Evolutionary conservation across 2,329 filamentous ascomycete genomes (phyloP), one percentile per base, ranked within the genome.

Genomic region (Monosporascus sp.): DNA sequence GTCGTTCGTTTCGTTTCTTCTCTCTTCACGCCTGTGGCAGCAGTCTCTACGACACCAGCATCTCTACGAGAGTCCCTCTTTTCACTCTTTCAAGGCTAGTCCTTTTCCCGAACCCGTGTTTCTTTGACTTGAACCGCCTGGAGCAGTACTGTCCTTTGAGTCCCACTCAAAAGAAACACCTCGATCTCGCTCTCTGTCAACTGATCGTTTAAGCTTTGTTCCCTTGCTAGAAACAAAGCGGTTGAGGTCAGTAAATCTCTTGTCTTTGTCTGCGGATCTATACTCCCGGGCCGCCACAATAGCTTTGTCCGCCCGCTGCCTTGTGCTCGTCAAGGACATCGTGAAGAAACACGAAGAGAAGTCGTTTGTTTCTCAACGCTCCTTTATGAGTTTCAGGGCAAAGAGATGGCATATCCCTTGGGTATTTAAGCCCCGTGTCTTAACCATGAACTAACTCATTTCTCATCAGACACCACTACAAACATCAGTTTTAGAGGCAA

Each of bases 131-230:
- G 56, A 64, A 55, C 62, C 66, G 73, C 72, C 73, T 70, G 73
- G 73, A 63, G 72, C 73, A 74, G 62, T 66, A 69, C 64, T 58
- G 65, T 70, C 67, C 64, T 66, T 72, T 65, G 58, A 67, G 60
- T 59, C 54, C 51, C 61, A 54, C 61, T 62, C 57, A 50, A 14
- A 34, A 64, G 53, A 60, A 64, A 58, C 50, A 50, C 55, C 54
- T 58, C 51, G 55, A 60, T 55, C 50, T 58, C 51, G 36, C 59
- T 65, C 60, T 61, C 59, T 62, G 54, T 37, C 53, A 55, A 51
- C 49, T 49, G 27, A 48, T 60, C 42, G 56, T 57, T 42, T 45
- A 52, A 42, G 54, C 57, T 62, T 62, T 61, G 58, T 62, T 60
- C 51, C 46, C 42, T 48, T 44, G 17, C 15, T 50, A 56, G 51